Conservation (phyloP, 805 yeast species). For the Candida hungchunana region DNA sequence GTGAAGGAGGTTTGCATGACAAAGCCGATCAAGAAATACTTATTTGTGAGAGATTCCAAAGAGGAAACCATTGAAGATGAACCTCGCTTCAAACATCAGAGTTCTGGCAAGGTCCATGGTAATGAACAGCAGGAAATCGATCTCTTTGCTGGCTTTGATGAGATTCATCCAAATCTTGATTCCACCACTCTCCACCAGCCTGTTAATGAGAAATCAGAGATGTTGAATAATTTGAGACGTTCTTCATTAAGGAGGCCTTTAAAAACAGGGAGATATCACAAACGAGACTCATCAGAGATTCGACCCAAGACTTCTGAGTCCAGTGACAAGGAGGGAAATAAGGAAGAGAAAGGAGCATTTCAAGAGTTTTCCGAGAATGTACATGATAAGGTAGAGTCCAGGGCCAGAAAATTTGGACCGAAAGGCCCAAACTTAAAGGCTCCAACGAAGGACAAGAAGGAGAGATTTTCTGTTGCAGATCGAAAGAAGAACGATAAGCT, state of each 20-base stretch:
- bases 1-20: slow-evolving; percentile 25
- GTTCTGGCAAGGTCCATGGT: background rate
- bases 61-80: slow-evolving; percentile 3
- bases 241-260: slow-evolving; percentile 14
- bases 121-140: slow-evolving; percentile 4
- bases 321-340: slow-evolving; percentile 2
- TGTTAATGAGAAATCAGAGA: slow-evolving; percentile 8
- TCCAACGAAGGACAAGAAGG: slow-evolving; percentile 1
- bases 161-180: slow-evolving; percentile 1
- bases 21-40: slow-evolving; percentile 17
- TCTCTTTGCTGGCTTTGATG: slow-evolving; percentile 14
- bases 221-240: slow-evolving; percentile 12
- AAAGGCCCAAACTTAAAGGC: no score
- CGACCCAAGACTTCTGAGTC: no score
- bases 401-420: slow-evolving; percentile 13
- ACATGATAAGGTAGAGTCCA: slow-evolving; percentile 5
- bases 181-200: slow-evolving; percentile 3
- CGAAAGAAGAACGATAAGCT: slow-evolving; percentile 2
- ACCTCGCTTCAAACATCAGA: slow-evolving; percentile 5
- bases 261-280: background rate
- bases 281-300: background rate
- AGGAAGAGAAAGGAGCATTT: background rate
- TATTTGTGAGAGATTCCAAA: slow-evolving; percentile 6
- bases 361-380: slow-evolving; percentile 1
- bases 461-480: slow-evolving; percentile 12